phyloP scores from a whole-genome alignment of 805 yeast species.

The Blastobotrys parvus region DNA sequence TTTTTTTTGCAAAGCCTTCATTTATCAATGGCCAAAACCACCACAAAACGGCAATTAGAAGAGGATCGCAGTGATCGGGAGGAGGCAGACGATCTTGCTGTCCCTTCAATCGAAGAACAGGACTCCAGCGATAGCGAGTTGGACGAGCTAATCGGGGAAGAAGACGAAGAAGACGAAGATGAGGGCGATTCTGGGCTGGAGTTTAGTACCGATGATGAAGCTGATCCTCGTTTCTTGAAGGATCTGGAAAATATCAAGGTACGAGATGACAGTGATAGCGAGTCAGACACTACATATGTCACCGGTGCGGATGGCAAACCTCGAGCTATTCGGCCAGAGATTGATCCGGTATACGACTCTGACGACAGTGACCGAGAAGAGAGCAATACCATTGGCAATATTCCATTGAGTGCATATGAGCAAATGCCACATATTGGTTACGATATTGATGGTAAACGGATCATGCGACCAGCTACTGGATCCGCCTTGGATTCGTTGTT shows the following conservation, averaged over 20 bases:
- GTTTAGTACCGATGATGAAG: constrained; percentile 27
- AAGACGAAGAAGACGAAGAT: constrained; percentile 17
- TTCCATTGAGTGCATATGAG: constrained; percentile 89
- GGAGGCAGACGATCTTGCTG: constrained; percentile 8
- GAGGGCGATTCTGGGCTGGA: constrained; percentile 17
- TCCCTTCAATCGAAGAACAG: constrained; percentile 9
- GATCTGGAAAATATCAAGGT: constrained; percentile 52
- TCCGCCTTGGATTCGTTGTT: constrained; percentile 85
- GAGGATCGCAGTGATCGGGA: constrained; percentile 12
- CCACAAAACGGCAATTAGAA: constrained; percentile 14
- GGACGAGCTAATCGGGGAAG: constrained; percentile 21
- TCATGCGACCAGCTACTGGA: constrained; percentile 98
- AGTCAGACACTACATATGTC: constrained; percentile 30
- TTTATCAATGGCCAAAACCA: constrained; percentile 10
- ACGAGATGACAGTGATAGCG: constrained; percentile 31
- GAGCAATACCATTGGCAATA: constrained; percentile 83
- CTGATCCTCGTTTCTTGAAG: constrained; percentile 35
- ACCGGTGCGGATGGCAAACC: constrained; percentile 61
- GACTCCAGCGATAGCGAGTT: constrained; percentile 20
- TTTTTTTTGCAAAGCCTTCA: constrained; percentile 4
- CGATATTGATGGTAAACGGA: constrained; percentile 93
- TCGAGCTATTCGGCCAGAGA: constrained; percentile 78
- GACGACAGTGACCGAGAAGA: constrained; percentile 86
- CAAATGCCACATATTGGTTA: constrained; percentile 97
- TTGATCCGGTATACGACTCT: constrained; percentile 88